These are phyloP conservation scores for Nemania abortiva DNA, from an alignment of 2,329 filamentous ascomycete genomes.

Conservation along the genomic window DNA sequence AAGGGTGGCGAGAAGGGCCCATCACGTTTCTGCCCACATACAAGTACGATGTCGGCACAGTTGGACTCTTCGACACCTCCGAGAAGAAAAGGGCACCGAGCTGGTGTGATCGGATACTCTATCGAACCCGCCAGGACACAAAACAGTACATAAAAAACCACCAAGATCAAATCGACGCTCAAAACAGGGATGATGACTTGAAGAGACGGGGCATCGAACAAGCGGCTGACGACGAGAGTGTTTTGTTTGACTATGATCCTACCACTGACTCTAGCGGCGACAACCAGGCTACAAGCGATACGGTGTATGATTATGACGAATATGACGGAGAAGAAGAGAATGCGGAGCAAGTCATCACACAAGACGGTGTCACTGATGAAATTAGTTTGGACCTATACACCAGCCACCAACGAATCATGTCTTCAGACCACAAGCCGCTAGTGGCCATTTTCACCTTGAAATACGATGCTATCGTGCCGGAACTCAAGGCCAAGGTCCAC, in stretches of 20 bases:
- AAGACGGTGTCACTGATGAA: conserved; percentile 67
- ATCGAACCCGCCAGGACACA: conserved; percentile 79
- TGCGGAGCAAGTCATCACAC: conserved; percentile 65
- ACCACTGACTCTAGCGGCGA: conserved; percentile 73
- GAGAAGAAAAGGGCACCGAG: conserved; percentile 93
- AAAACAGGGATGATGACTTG: conserved; percentile 86
- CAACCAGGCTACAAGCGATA: conserved; percentile 53
- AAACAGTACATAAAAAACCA: conserved; percentile 72
- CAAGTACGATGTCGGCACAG: conserved; percentile 96
- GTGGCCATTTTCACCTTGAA: conserved; percentile 84
- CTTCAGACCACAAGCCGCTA: conserved; percentile 95
- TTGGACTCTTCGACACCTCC: conserved; percentile 92
- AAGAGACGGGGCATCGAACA: conserved; percentile 80
- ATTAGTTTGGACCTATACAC: conserved; percentile 76
- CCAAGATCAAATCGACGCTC: conserved; percentile 72
- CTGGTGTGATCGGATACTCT: conserved; percentile 97
- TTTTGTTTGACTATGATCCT: conserved; percentile 92
- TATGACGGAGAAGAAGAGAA: conserved; percentile 62
- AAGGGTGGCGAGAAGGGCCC: conserved; percentile 90
- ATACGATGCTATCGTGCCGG: conserved; percentile 87
- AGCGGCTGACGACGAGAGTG: conserved; percentile 80
- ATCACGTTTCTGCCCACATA: conserved; percentile 95
- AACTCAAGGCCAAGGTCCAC: conserved; percentile 85
- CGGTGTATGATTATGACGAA: conserved; percentile 71
- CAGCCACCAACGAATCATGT: conserved; percentile 88